phyloP scores from a whole-genome alignment of 208 protist genomes.

The Acanthamoeba sp. region DNA sequence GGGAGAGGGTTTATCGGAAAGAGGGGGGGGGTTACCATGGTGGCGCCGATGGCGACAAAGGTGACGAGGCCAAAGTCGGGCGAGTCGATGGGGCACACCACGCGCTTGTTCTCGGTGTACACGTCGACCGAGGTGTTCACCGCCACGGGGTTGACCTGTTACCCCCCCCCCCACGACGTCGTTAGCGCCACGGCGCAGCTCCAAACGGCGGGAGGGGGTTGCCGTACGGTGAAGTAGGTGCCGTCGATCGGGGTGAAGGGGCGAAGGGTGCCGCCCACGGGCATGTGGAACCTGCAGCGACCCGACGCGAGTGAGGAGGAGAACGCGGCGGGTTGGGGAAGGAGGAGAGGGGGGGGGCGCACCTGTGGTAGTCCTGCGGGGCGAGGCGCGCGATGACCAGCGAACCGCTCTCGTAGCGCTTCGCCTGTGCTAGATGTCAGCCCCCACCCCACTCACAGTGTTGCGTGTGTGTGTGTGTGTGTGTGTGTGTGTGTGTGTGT shows the following conservation, averaged over 20 bases:
- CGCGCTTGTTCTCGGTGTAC: conserved; percentile 71
- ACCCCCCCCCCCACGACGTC: not conserved
- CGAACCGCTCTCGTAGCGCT: conserved; percentile 33
- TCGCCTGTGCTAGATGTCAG: not conserved
- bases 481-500: not conserved
- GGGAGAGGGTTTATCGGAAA: no score
- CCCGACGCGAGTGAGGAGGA: no score
- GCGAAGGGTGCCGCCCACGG: conserved; percentile 76
- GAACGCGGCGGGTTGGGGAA: not conserved
- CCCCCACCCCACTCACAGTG: no score
- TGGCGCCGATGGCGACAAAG: conserved; percentile 73
- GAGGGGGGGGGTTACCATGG: not conserved
- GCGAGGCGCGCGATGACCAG: conserved; percentile 81
- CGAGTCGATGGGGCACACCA: conserved; percentile 58
- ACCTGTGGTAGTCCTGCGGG: conserved; percentile 90
- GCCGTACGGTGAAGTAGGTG: conserved; percentile 72
- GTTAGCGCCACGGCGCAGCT: not conserved
- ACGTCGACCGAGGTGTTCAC: conserved; percentile 68
- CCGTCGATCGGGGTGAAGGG: conserved; percentile 41
- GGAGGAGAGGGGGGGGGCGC: not conserved
- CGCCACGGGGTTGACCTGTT: conserved; percentile 73
- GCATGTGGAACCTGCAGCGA: conserved; percentile 89
- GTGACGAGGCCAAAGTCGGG: conserved; percentile 71
- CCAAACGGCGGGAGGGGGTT: not conserved
- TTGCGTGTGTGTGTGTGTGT: not conserved